Evolutionary conservation across 2,329 filamentous ascomycete species (phyloP).

Genomic region (Sporothrix pseudoabietina): DNA sequence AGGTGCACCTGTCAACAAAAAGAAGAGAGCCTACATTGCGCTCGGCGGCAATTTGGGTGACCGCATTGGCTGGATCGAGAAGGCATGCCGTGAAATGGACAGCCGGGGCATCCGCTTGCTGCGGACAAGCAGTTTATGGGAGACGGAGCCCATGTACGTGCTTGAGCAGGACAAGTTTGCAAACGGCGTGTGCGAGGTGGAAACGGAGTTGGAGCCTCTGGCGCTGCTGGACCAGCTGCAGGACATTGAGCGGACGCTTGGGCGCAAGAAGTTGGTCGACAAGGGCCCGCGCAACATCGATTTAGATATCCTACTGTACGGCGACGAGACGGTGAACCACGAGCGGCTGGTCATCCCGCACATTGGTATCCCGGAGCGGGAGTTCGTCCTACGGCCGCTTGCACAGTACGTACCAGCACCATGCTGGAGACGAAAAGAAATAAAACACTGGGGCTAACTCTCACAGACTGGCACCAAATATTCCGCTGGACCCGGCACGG

Average conservation of each 20-base stretch:
- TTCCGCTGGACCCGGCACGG: conserved; percentile 54
- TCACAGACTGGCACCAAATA: conserved; percentile 57
- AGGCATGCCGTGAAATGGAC: conserved; percentile 78
- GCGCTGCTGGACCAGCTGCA: conserved; percentile 80
- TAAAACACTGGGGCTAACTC: neutral
- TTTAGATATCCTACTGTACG: conserved; percentile 86
- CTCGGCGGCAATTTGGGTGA: conserved; percentile 92
- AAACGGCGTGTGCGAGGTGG: conserved; percentile 89
- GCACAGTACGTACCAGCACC: conserved; percentile 56
- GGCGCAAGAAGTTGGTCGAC: conserved; percentile 80
- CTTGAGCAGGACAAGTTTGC: conserved; percentile 84
- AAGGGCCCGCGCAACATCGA: conserved; percentile 96
- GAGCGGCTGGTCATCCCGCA: conserved; percentile 84
- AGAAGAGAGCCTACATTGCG: conserved; percentile 72
- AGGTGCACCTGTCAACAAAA: conserved; percentile 5
- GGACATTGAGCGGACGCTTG: conserved; percentile 76
- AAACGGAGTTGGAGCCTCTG: conserved; percentile 74
- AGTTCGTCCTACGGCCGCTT: conserved; percentile 89
- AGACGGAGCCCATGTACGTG: conserved; percentile 97
- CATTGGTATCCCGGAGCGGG: conserved; percentile 79
- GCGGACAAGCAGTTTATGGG: conserved; percentile 85
- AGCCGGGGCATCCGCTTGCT: conserved; percentile 70
- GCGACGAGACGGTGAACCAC: conserved; percentile 63
- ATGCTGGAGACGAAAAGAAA: too few species aligned
- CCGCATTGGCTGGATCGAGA: conserved; percentile 80